Base-by-base conservation (phyloP, 2,329 filamentous ascomycete species). In the Xylariaceae sp. region DNA sequence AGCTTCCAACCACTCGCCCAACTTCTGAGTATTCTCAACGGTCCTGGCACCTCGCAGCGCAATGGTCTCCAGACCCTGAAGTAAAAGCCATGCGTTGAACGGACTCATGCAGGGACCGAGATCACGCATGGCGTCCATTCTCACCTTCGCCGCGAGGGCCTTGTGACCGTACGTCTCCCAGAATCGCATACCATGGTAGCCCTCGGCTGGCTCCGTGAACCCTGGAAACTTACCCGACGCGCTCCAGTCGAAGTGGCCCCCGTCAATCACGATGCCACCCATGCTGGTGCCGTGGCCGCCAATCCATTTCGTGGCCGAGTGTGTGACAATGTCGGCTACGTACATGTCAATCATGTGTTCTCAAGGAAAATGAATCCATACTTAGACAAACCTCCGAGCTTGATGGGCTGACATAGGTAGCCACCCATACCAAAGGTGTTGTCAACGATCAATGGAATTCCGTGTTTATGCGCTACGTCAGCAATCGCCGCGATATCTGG, bases 351-450 rank as follows among this genome's bases (percentile, higher is more conserved):
- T 48, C 21, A 46, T 57, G 22, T 22, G 22, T 37, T 30, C 18
- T 49, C 34, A 36, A 42, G 10, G 19, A 49, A 18, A 44, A 45
- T 37, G 37, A 19, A 29, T 45, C 18, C 40, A 39, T 37, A 10
- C 43, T 41, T 8, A 36, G 19, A 57, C 58, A 49, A 49, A 67
- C 65, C 65, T 60, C 86, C 86, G 64, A 86, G 82, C 49, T 83
- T 79, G 63, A 88, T 86, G 10, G 85, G 85, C 15, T 81, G 78
- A 62, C 76, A 74, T 63, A 84, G 81, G 72, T 81, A 88, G 12
- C 86, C 86, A 47, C 85, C 85, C 51, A 85, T 85, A 29, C 85
- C 85, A 60, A 88, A 88, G 4, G 85, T 88, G 72, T 88, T 88
- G 70, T 88, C 85, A 30, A 85, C 80, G 26, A 70, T 62, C 13